Evolutionary conservation across 257 asterid species (phyloP).

Genomic region (Penstemon barbatus): DNA sequence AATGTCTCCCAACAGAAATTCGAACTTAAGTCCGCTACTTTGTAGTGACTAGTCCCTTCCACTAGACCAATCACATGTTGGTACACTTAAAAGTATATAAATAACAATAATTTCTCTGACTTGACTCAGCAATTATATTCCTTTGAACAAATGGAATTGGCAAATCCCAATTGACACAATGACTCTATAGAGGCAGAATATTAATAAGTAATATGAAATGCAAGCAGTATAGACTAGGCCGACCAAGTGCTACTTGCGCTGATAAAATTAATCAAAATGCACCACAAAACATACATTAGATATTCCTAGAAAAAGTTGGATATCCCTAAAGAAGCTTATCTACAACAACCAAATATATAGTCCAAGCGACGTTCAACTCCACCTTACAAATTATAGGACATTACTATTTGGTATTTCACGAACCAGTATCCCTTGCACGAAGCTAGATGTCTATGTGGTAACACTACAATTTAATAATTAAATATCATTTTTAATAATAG

Average conservation of each 20-base stretch:
- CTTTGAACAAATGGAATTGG: slow-evolving; percentile 6
- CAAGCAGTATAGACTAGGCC: neutral
- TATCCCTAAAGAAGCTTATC: neutral
- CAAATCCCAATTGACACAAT: slow-evolving; percentile 10
- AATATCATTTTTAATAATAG: too few relatives aligned
- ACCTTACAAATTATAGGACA: neutral
- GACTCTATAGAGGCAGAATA: neutral
- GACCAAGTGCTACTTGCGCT: neutral
- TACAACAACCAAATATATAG: neutral
- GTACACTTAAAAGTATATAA: too few relatives aligned
- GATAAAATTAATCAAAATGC: neutral
- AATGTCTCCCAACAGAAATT: too few relatives aligned
- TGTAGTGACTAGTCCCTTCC: too few relatives aligned
- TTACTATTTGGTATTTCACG: neutral
- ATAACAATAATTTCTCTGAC: neutral
- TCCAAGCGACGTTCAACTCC: slow-evolving; percentile 3
- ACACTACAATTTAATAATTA: too few relatives aligned
- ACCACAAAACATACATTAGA: neutral
- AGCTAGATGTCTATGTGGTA: neutral
- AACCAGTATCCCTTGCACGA: neutral
- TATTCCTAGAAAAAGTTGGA: too few relatives aligned
- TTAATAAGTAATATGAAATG: neutral
- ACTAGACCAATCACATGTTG: too few relatives aligned
- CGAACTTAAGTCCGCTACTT: too few relatives aligned
- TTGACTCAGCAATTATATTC: neutral